Base-by-base conservation (phyloP, 306 rosid genomes). In the Coriaria nepalensis region DNA sequence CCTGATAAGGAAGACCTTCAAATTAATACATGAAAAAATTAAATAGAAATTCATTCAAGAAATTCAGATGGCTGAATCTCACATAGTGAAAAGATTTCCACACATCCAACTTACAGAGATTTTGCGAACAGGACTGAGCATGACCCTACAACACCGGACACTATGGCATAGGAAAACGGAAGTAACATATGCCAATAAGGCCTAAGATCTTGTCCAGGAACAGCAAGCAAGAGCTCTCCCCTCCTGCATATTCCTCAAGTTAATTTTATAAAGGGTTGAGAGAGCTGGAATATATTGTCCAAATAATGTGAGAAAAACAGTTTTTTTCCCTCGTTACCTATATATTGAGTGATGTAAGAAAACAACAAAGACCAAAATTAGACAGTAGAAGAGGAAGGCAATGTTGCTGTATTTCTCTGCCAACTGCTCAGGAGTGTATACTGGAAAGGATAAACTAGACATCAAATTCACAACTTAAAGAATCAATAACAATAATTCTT, bases 81-180 rank as follows among this genome's bases (percentile, higher is more conserved):
- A 20, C 29, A 20, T 20, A 20, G 29, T 20, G 29, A 20, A 20
- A 20, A 20, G 29, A 20, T 20, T 20, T 20, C 29, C 29, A 20
- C 29, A 20, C 29, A 20, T 20, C 29, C 32, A 51, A 73, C 93
- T 79, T 77, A 90, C 97, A 90, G 96, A 32, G 98, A 90, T 76
- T 90, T 90, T 43, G 98, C 98, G 64, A 90, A 90, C 76, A 90
- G 72, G 50, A 90, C 98, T 9, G 98, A 90, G 76, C 93, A 85
- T 47, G 98, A 90, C 53, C 98, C 98, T 63, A 90, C 75, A 53
- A 93, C 96, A 64, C 98, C 98, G 47, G 98, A 90, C 68, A 90
- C 98, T 68, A 85, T 61, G 55, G 98, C 98, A 65, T 82, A 90
- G 33, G 98, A 90, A 66, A 85, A 90, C 35, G 98, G 98, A 49